Conservation (phyloP, 1,284 basidiomycete species). For the Cryptococcus sp. region DNA sequence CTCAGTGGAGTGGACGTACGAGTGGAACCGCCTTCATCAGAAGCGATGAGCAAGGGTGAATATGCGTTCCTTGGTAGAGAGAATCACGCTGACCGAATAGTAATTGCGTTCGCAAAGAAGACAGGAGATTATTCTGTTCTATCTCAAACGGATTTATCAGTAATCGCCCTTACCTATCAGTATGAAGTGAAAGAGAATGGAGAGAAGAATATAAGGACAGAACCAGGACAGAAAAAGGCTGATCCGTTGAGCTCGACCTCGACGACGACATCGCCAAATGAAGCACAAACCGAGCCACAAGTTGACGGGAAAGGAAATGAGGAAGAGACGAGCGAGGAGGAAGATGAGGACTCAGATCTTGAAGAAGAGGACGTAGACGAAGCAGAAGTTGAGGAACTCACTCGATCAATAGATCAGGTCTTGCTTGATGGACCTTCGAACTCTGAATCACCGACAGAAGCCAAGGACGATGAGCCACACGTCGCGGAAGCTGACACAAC, state of each 20-base stretch:
- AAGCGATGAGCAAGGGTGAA: slow-evolving; percentile 71
- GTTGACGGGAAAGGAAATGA: slow-evolving; percentile 42
- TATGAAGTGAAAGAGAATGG: slow-evolving; percentile 60
- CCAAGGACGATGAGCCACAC: neutral
- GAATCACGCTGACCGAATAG: slow-evolving; percentile 50
- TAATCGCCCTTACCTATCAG: slow-evolving; percentile 83
- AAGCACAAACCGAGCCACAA: slow-evolving; percentile 48
- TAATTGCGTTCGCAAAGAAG: slow-evolving; percentile 86
- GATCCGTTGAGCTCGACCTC: neutral
- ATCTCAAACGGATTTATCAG: slow-evolving; percentile 83
- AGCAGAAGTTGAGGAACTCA: slow-evolving; percentile 28
- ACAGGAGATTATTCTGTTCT: slow-evolving; percentile 95
- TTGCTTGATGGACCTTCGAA: slow-evolving; percentile 11
- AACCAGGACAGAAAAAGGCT: slow-evolving; percentile 47
- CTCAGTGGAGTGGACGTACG: slow-evolving; percentile 64
- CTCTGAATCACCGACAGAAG: neutral
- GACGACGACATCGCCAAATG: neutral
- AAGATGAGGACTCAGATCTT: slow-evolving; percentile 17
- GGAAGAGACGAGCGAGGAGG: slow-evolving; percentile 39
- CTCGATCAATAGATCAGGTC: slow-evolving; percentile 59
- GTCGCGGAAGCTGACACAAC: neutral
- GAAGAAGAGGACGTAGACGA: slow-evolving; percentile 45
- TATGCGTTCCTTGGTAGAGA: slow-evolving; percentile 2
- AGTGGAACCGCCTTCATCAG: slow-evolving; percentile 66
- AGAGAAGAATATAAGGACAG: slow-evolving; percentile 50